Percentiles rank a stretch among this genome's conserved stretches.
These are phyloP conservation scores for Marasmius sp. DNA, from an alignment of 1,284 basidiomycete genomes.

Conservation along the genomic window DNA sequence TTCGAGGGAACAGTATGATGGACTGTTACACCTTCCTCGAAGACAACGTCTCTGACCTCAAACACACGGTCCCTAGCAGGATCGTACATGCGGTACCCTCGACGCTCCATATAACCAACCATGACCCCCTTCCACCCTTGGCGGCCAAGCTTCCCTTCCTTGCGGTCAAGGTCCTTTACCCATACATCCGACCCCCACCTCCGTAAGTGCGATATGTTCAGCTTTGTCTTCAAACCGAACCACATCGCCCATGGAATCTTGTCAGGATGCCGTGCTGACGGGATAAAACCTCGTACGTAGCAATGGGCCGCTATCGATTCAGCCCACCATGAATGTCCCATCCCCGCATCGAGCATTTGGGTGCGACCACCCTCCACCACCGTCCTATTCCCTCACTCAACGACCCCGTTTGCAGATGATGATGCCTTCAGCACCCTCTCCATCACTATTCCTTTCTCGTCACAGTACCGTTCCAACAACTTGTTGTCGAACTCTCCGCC, in stretches of 20 bases:
- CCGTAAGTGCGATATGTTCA: slow-evolving; percentile 6
- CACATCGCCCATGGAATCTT: no score
- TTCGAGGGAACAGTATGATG: background rate
- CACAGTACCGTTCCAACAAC: slow-evolving; percentile 5
- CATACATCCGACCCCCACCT: slow-evolving; percentile 12
- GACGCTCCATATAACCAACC: slow-evolving; percentile 13
- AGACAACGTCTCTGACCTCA: slow-evolving; percentile 1
- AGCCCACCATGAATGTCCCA: slow-evolving; percentile 12
- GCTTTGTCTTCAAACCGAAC: background rate
- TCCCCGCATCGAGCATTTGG: slow-evolving; percentile 2
- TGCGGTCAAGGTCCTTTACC: slow-evolving; percentile 13
- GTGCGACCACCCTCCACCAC: background rate
- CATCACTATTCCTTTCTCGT: slow-evolving; percentile 4
- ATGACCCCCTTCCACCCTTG: slow-evolving; percentile 13
- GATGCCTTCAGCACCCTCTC: slow-evolving; percentile 15
- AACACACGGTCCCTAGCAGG: background rate
- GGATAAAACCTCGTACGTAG: slow-evolving; percentile 7
- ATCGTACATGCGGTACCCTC: slow-evolving; percentile 12
- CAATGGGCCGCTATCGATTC: slow-evolving; percentile 12
- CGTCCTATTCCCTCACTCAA: slow-evolving; percentile 11
- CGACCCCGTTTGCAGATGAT: slow-evolving; percentile 11
- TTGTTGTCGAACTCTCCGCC: slow-evolving; percentile 8
- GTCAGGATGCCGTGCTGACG: background rate
- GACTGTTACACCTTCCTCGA: background rate
- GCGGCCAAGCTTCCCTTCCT: slow-evolving; percentile 11